Conservation (phyloP, 2,329 filamentous ascomycete genomes). For the Trichoderma atrobrunneum region DNA sequence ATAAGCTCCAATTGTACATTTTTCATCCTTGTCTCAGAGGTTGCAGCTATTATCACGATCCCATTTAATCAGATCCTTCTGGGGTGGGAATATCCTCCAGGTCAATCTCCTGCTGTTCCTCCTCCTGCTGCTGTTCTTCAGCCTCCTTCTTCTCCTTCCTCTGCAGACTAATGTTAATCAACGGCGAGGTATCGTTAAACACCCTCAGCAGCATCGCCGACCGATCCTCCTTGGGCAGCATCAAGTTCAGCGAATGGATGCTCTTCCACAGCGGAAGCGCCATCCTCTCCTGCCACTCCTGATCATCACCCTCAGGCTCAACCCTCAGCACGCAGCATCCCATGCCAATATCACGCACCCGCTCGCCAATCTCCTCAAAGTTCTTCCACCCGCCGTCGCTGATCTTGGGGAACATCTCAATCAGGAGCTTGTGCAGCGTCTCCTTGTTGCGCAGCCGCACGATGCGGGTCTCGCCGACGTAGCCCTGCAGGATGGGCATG, state of each 20-base stretch:
- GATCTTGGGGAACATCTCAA: conserved; percentile 96
- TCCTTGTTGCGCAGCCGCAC: conserved; percentile 72
- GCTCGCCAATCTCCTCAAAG: conserved; percentile 84
- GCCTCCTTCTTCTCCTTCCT: conserved; percentile 38
- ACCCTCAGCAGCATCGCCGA: conserved; percentile 87
- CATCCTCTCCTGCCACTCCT: conserved; percentile 69
- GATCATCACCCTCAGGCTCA: conserved; percentile 66
- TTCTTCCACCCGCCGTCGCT: conserved; percentile 68
- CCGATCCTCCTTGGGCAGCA: conserved; percentile 96
- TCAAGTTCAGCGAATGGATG: conserved; percentile 86
- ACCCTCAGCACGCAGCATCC: conserved; percentile 89
- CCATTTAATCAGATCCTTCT: conserved; percentile 25
- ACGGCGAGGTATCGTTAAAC: conserved; percentile 82
- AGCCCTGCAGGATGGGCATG: conserved; percentile 84
- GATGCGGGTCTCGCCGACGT: conserved; percentile 75
- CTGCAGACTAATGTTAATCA: conserved; percentile 67
- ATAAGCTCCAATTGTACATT: background rate
- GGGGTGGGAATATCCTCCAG: conserved; percentile 40
- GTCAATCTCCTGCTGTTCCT: conserved; percentile 27
- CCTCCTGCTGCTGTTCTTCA: conserved; percentile 32
- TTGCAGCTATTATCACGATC: background rate
- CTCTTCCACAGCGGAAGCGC: conserved; percentile 93
- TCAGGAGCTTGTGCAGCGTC: conserved; percentile 77
- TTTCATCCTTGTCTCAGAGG: background rate
- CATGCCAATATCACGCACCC: conserved; percentile 75